These are phyloP conservation scores for Saccharomycopsis sp. DNA, from an alignment of 805 yeast genomes.

Conservation along the genomic window DNA sequence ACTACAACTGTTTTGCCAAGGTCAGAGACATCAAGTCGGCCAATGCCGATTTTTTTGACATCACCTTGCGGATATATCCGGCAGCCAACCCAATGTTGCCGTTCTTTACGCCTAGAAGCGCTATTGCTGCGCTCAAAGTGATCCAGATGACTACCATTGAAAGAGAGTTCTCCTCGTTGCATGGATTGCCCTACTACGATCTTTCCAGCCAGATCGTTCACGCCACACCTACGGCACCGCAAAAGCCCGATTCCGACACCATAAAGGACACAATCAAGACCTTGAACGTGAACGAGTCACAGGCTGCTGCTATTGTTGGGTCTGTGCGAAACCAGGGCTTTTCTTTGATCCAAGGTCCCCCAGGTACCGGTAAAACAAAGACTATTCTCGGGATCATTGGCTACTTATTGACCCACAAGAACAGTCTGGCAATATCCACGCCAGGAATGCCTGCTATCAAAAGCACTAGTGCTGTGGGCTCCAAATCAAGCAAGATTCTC, in stretches of 20 bases:
- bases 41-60: slow-evolving; percentile 60
- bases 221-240: slow-evolving; percentile 53
- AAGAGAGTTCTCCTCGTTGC: slow-evolving; percentile 81
- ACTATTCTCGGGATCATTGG: slow-evolving; percentile 92
- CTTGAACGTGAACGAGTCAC: slow-evolving; percentile 75
- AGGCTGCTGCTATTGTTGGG: slow-evolving; percentile 81
- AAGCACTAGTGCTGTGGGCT: slow-evolving; percentile 17
- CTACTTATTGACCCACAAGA: slow-evolving; percentile 45
- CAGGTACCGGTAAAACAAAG: slow-evolving; percentile 98
- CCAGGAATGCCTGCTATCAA: slow-evolving; percentile 16
- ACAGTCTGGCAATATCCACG: slow-evolving; percentile 10
- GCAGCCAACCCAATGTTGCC: slow-evolving; percentile 43
- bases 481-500: slow-evolving; percentile 50
- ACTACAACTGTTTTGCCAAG: slow-evolving; percentile 69
- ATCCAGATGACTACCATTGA: slow-evolving; percentile 89
- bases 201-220: slow-evolving; percentile 56
- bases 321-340: slow-evolving; percentile 67
- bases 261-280: slow-evolving; percentile 38
- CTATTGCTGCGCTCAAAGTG: slow-evolving; percentile 62
- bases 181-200: slow-evolving; percentile 78
- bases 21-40: slow-evolving; percentile 65
- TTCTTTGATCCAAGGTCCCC: slow-evolving; percentile 95
- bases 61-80: slow-evolving; percentile 64
- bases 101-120: slow-evolving; percentile 55
- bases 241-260: slow-evolving; percentile 31